Base-by-base conservation (phyloP, 2,329 filamentous ascomycete genomes). In the Fusarium sp. region DNA sequence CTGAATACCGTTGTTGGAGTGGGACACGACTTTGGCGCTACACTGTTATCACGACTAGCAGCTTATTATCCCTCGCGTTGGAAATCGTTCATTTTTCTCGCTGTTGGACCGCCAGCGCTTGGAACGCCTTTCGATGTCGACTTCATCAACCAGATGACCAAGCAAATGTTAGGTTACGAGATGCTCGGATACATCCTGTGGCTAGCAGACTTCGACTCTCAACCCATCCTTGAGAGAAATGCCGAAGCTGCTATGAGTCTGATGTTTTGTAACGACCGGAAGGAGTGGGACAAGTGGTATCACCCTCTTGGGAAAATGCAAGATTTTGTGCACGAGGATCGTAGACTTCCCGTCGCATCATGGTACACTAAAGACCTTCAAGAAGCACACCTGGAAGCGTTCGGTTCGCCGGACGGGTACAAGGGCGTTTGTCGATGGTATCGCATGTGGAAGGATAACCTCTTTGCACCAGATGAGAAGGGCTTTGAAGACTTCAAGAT, bases 1-100 rank as follows among this genome's bases (percentile, higher is more conserved):
- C 71, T 82, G 20, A 60, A 74, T 0, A 76, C 77, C 9, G 83
- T 82, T 3, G 71, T 86, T n/a, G 85, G 84, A 16, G 67, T 80
- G 2, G 79, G 77, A 0, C 80, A 81, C 31, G 80, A 81, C 33
- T 76, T 79, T 46, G 77, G 78, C 1, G 72, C 76, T 11, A 78
- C 75, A 8, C 55, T 80, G 0, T 41, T 79, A 6, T 77, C 77
- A 3, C 69, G 77, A 2, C 28, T 77, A 13, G 73, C 63, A 3
- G 68, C 73, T 3, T 77, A 76, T 38, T 34, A 77, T 18, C 70
- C 76, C 1, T 45, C 54, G 0, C 73, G 71, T 4, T 70, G 71
- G 38, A 34, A 41, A 0, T 69, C 55, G 0, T 42, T 77, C 12
- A 59, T 75, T 0, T 79, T 80, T 51, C 59, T 80, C 2, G 60